Evolutionary conservation across 306 rosid genomes (phyloP).

Genomic region (Vigna radiata): DNA sequence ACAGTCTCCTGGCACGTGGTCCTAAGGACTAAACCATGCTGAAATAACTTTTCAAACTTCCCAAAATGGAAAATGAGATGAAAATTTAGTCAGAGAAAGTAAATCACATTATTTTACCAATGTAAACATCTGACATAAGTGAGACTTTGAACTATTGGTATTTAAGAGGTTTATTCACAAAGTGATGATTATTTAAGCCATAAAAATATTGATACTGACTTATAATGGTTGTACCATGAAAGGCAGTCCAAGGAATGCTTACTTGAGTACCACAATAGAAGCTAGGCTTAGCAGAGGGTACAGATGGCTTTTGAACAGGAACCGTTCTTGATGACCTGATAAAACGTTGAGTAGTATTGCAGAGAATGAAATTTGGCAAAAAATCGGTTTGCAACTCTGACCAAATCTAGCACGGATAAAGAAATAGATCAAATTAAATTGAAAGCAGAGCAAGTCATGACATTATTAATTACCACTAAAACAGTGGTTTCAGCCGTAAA

Average conservation of each 20-base stretch:
- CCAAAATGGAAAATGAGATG: constrained; percentile 22
- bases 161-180: constrained; percentile 21
- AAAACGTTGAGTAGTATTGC: constrained; percentile 96
- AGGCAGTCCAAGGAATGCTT: constrained; percentile 45
- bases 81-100: constrained; percentile 25
- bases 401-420: constrained; percentile 77
- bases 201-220: constrained; percentile 32
- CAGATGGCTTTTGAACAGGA: constrained; percentile 95
- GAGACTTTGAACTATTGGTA: constrained; percentile 25
- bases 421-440: constrained; percentile 42
- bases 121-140: constrained; percentile 9
- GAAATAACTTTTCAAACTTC: constrained; percentile 9
- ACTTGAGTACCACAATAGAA: constrained; percentile 95
- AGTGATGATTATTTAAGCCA: constrained; percentile 6
- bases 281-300: constrained; percentile 92
- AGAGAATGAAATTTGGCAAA: constrained; percentile 89
- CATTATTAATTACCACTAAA: constrained; percentile 38
- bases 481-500: constrained; percentile 33
- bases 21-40: background rate
- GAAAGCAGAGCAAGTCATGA: constrained; percentile 31
- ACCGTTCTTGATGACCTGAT: constrained; percentile 78
- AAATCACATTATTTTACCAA: constrained; percentile 12
- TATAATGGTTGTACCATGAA: constrained; percentile 17
- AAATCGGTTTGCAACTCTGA: constrained; percentile 98
- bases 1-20: constrained; percentile 1